A percentile compares a stretch with the other conserved stretches of the same genome.
Conservation (phyloP, 371 early-diverging fungal species). For the Lichtheimia hyalospora region DNA sequence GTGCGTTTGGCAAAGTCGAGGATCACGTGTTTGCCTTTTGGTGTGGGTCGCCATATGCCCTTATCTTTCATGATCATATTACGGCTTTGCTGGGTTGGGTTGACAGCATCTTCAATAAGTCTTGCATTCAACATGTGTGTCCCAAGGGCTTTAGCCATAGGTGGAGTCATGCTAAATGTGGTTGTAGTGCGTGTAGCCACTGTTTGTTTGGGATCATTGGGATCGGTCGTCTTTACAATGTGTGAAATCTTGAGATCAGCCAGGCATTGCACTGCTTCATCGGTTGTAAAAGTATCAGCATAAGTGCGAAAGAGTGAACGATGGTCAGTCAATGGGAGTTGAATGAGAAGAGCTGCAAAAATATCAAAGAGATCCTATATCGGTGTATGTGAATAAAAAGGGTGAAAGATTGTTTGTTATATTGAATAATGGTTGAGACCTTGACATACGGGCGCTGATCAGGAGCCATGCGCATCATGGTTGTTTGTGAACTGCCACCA, state of each 20-base stretch:
- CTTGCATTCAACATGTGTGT: conserved; percentile 60
- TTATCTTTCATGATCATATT: conserved; percentile 52
- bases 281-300: conserved; percentile 56
- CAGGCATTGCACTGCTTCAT: conserved; percentile 53
- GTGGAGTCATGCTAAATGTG: conserved; percentile 50
- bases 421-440: conserved; percentile 12
- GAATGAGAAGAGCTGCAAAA: conserved; percentile 43
- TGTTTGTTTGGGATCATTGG: conserved; percentile 43
- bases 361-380: conserved; percentile 52
- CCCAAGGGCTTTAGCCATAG: conserved; percentile 57
- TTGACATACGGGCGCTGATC: conserved; percentile 36
- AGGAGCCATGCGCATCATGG: conserved; percentile 34
- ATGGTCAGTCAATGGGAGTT: conserved; percentile 38
- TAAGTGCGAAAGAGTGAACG: conserved; percentile 55
- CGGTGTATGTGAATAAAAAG: too few relatives aligned
- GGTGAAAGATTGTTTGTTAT: too few relatives aligned
- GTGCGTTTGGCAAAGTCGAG: conserved; percentile 43
- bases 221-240: conserved; percentile 51
- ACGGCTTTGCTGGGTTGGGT: conserved; percentile 23
- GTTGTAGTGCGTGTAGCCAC: conserved; percentile 50
- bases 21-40: conserved; percentile 55
- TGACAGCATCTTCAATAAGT: conserved; percentile 50
- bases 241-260: conserved; percentile 53
- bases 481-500: conserved; percentile 18
- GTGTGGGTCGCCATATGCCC: conserved; percentile 51